Conservation (phyloP, 768 basidiomycete species). For the Kwoniella europaea region DNA sequence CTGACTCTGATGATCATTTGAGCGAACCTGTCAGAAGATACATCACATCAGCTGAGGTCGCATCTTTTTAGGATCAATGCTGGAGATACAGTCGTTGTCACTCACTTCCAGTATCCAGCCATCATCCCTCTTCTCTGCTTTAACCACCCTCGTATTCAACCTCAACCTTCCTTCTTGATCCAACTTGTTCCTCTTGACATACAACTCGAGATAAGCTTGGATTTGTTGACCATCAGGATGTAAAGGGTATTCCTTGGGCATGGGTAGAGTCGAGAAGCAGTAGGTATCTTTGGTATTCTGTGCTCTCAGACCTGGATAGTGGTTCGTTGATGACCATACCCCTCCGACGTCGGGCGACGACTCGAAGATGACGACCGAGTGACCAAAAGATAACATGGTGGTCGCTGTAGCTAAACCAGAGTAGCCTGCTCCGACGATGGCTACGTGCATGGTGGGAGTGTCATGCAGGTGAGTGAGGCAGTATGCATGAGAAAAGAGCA, state of each 20-base stretch:
- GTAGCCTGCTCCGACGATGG: conserved; percentile 9
- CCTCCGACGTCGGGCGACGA: conserved; percentile 9
- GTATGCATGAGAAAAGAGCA: not conserved
- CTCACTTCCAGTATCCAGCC: conserved; percentile 5
- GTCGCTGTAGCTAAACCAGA: conserved; percentile 7
- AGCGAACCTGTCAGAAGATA: not conserved
- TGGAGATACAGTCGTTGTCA: no score
- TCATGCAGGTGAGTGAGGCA: not conserved
- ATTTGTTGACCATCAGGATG: conserved; percentile 8
- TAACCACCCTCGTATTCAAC: conserved; percentile 11
- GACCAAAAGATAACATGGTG: conserved; percentile 3
- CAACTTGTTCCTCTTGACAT: conserved; percentile 2
- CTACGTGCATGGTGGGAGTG: conserved; percentile 2
- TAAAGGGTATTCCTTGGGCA: conserved; percentile 5
- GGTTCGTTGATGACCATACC: conserved; percentile 11
- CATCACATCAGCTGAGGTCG: no score
- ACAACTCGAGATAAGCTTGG: conserved; percentile 10
- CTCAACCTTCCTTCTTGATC: conserved; percentile 7
- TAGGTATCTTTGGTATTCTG: conserved; percentile 5
- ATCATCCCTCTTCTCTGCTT: conserved; percentile 2
- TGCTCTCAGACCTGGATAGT: conserved; percentile 8
- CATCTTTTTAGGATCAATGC: no score
- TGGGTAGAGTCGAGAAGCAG: conserved; percentile 9
- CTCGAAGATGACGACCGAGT: conserved; percentile 9
- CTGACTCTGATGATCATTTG: not conserved